These are phyloP conservation scores for Dactylellina cionopaga DNA, from an alignment of 2,329 filamentous ascomycete species.

Conservation along the genomic window DNA sequence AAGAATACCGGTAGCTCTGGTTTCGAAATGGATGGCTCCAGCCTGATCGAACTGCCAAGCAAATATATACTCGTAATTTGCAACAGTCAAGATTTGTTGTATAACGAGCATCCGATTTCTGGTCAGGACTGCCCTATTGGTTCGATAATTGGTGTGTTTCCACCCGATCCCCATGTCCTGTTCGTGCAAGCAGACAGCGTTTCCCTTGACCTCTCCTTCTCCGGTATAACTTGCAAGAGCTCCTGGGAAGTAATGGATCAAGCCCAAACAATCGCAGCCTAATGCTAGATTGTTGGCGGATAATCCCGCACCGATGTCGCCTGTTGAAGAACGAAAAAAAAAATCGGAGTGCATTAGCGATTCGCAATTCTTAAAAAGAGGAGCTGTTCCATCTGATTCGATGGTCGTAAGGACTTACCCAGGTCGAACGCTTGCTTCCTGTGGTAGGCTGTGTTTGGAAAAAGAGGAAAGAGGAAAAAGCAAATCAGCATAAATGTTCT, in stretches of 20 bases:
- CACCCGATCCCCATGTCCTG: slow-evolving; percentile 75
- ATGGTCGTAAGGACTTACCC: slow-evolving; percentile 58
- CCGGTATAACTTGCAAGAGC: slow-evolving; percentile 71
- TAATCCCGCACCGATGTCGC: slow-evolving; percentile 69
- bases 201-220: slow-evolving; percentile 69
- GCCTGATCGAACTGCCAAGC: slow-evolving; percentile 78
- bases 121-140: slow-evolving; percentile 71
- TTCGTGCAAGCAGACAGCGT: slow-evolving; percentile 75
- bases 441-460: slow-evolving; percentile 67
- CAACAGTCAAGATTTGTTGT: slow-evolving; percentile 61
- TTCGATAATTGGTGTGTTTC: slow-evolving; percentile 78
- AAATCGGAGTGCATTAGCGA: slow-evolving; percentile 29
- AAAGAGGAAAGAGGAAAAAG: slow-evolving; percentile 11
- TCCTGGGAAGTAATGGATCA: slow-evolving; percentile 72
- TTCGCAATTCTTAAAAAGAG: slow-evolving; percentile 39
- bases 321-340: slow-evolving; percentile 25
- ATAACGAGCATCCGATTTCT: slow-evolving; percentile 65
- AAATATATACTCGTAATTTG: slow-evolving; percentile 79
- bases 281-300: slow-evolving; percentile 74
- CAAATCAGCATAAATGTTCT: slow-evolving; percentile 22
- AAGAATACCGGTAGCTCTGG: slow-evolving; percentile 74
- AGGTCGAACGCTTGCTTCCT: slow-evolving; percentile 76
- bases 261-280: slow-evolving; percentile 76
- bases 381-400: slow-evolving; percentile 4
- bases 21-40: slow-evolving; percentile 72